These are phyloP conservation scores for Curvularia sp. DNA, from an alignment of 2,329 filamentous ascomycete species.

Conservation along the genomic window DNA sequence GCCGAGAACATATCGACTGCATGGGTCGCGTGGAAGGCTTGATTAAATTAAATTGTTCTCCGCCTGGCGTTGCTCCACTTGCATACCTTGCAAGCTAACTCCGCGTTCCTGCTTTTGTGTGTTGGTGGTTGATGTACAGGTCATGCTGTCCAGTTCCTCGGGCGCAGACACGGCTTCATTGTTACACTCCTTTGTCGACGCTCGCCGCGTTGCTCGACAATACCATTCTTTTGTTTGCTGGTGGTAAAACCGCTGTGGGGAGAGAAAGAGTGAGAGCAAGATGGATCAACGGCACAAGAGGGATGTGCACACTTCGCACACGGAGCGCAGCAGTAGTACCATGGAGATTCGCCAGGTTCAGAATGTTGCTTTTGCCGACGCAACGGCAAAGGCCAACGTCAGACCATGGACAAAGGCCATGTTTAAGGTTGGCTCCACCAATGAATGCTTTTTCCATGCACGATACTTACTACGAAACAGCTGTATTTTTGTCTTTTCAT, in stretches of 20 bases:
- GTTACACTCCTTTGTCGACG: background rate
- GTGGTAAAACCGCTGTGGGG: background rate
- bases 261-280: background rate
- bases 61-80: conserved; percentile 4
- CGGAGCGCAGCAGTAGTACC: conserved; percentile 27
- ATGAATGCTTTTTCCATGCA: background rate
- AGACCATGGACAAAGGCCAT: conserved; percentile 53
- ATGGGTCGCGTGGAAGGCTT: conserved; percentile 13
- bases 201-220: background rate
- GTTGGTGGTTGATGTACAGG: conserved; percentile 7
- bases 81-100: background rate
- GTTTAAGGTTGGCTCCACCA: conserved; percentile 50
- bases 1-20: conserved; percentile 2
- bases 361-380: conserved; percentile 55
- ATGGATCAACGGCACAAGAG: conserved; percentile 26
- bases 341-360: conserved; percentile 49
- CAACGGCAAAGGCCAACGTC: conserved; percentile 55
- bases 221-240: background rate
- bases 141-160: conserved; percentile 11
- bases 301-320: conserved; percentile 26
- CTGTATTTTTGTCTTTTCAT: conserved; percentile 54
- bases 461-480: conserved; percentile 27
- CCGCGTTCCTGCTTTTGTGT: background rate
- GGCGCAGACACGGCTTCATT: conserved; percentile 10
- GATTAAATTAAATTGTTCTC: conserved; percentile 19